Conservation (phyloP, 164 flowering plant genomes). For the Brasenia schreberi region DNA sequence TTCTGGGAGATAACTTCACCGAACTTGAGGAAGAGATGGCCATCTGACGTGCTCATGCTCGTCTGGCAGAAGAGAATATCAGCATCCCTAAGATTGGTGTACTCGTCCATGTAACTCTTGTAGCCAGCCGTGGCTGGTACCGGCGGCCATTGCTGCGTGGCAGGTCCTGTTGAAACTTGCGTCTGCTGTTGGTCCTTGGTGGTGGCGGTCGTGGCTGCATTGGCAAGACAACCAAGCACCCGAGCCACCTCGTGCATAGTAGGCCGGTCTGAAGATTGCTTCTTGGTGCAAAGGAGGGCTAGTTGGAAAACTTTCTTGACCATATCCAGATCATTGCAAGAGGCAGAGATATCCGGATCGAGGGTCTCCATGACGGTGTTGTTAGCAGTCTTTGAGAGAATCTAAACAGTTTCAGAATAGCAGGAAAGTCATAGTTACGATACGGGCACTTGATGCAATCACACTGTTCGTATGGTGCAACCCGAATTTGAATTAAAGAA, state of each 20-base stretch:
- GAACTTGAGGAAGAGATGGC: conserved; percentile 81
- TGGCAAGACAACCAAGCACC: conserved; percentile 43
- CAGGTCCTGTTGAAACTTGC: background rate
- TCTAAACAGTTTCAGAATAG: conserved; percentile 14
- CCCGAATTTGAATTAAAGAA: too few relatives aligned
- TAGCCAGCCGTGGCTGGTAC: conserved; percentile 15
- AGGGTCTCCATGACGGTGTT: conserved; percentile 90
- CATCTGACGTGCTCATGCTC: conserved; percentile 77
- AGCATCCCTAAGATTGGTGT: conserved; percentile 62
- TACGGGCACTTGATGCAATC: too few relatives aligned
- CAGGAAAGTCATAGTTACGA: too few relatives aligned
- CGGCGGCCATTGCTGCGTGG: background rate
- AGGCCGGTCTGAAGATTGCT: conserved; percentile 75
- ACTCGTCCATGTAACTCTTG: conserved; percentile 45
- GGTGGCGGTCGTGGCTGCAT: conserved; percentile 9
- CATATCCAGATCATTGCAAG: conserved; percentile 76
- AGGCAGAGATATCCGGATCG: conserved; percentile 63
- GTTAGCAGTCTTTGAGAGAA: conserved; percentile 79
- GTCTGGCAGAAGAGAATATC: conserved; percentile 51
- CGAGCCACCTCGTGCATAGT: conserved; percentile 95
- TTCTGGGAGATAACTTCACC: conserved; percentile 95
- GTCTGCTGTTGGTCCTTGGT: conserved; percentile 3
- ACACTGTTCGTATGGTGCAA: too few relatives aligned
- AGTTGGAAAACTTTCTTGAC: conserved; percentile 88
- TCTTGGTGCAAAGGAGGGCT: conserved; percentile 83